These are phyloP conservation scores for Mycena indigotica DNA, from an alignment of 768 basidiomycete species.

Conservation along the genomic window DNA sequence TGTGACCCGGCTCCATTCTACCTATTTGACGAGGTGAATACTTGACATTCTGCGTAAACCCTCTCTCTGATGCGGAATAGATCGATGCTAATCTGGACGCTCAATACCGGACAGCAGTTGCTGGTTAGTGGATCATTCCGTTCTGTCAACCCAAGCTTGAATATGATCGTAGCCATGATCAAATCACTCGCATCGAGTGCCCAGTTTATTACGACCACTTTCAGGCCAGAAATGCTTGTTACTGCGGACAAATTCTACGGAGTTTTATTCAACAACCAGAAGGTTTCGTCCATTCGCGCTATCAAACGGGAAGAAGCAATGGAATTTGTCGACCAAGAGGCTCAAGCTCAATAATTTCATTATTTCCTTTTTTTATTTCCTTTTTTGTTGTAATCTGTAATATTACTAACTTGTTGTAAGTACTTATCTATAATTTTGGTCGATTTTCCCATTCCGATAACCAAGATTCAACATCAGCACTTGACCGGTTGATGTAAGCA, in stretches of 20 bases:
- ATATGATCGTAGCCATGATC: conserved; percentile 77
- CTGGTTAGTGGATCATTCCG: conserved; percentile 56
- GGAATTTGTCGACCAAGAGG: conserved; percentile 80
- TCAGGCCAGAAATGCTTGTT: conserved; percentile 95
- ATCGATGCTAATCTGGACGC: conserved; percentile 98
- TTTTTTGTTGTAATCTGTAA: no score
- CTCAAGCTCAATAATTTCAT: conserved; percentile 33
- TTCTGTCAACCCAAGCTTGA: not conserved
- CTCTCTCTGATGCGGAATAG: conserved; percentile 34
- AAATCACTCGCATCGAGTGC: conserved; percentile 83
- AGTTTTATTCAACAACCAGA: conserved; percentile 94
- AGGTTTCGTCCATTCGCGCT: conserved; percentile 84
- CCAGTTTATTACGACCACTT: conserved; percentile 98
- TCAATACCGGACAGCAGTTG: conserved; percentile 96
- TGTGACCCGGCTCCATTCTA: conserved; percentile 99
- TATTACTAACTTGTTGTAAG: conserved; percentile 9
- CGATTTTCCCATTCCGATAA: conserved; percentile 41
- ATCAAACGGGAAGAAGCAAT: conserved; percentile 91
- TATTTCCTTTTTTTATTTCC: no score
- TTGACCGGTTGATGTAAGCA: conserved; percentile 68
- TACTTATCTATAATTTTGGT: conserved; percentile 25
- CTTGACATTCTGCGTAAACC: not conserved
- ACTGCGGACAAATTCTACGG: conserved; percentile 97
- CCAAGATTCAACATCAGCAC: conserved; percentile 59
- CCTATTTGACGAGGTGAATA: conserved; percentile 88